phyloP scores from a whole-genome alignment of 495 filamentous ascomycete species.

The Aspergillus affinis region DNA sequence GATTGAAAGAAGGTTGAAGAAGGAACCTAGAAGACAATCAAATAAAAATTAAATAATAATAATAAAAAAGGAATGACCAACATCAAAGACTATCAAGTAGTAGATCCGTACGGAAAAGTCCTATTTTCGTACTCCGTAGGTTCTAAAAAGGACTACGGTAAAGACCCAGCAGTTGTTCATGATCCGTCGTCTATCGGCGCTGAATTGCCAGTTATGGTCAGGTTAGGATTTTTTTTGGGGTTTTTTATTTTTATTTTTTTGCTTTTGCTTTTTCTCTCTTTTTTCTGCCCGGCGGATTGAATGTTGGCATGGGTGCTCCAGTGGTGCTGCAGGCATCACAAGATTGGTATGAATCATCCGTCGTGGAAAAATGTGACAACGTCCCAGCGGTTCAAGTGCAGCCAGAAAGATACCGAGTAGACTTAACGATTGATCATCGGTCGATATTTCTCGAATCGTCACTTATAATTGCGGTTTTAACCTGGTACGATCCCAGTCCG shows the following conservation, averaged over 20 bases:
- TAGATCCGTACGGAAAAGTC: neutral
- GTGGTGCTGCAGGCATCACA: neutral
- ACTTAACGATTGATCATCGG: neutral
- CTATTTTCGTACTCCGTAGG: neutral
- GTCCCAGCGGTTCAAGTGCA: neutral
- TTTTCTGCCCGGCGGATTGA: neutral
- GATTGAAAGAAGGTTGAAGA: conserved; percentile 10
- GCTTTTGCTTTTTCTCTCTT: neutral
- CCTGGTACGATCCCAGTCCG: neutral
- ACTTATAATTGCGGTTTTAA: neutral
- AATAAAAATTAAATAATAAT: no score
- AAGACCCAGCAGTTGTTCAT: neutral
- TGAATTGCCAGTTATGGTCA: neutral
- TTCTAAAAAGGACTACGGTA: neutral
- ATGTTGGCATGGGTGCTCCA: neutral
- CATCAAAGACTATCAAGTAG: neutral
- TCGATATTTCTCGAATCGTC: neutral
- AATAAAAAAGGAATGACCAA: neutral
- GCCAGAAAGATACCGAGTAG: neutral
- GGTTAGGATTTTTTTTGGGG: neutral
- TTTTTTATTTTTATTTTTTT: no score
- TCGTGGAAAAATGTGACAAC: neutral
- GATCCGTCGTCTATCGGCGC: no score
- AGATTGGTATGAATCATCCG: neutral
- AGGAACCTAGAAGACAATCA: conserved; percentile 1